These are phyloP conservation scores for Blastocystis sp. DNA, from an alignment of 352 stramenopile genomes.

Conservation along the genomic window DNA sequence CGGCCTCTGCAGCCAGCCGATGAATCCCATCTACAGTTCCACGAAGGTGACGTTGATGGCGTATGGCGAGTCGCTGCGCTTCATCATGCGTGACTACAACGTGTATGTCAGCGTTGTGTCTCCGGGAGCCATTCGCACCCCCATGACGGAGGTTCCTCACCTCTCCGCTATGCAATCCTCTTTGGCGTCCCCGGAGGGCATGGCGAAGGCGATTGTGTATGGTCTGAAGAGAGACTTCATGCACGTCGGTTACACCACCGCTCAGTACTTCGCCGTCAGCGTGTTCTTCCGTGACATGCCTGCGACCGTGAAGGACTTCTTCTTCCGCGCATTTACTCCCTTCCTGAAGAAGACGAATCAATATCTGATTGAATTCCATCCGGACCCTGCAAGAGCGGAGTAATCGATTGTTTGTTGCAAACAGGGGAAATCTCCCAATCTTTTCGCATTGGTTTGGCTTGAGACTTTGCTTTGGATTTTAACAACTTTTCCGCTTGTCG, in stretches of 20 bases:
- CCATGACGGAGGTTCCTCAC: conserved; percentile 52
- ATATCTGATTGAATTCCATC: conserved; percentile 45
- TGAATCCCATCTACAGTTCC: conserved; percentile 24
- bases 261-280: background rate
- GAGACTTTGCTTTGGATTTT: background rate
- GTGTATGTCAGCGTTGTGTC: conserved; percentile 51
- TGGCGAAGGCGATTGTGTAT: background rate
- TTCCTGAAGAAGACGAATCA: background rate
- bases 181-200: background rate
- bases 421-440: conserved; percentile 2
- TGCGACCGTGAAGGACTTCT: background rate
- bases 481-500: background rate
- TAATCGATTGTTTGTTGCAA: background rate
- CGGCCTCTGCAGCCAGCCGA: conserved; percentile 8
- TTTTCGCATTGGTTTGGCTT: background rate
- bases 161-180: background rate
- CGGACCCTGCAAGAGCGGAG: background rate
- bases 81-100: conserved; percentile 10
- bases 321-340: background rate
- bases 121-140: conserved; percentile 29
- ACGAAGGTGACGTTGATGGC: conserved; percentile 23
- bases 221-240: conserved; percentile 23
- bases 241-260: conserved; percentile 18
- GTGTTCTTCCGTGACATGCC: background rate
- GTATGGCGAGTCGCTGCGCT: conserved; percentile 43